Conservation (phyloP, 2,329 filamentous ascomycete genomes). For the Epichloe baconii region DNA sequence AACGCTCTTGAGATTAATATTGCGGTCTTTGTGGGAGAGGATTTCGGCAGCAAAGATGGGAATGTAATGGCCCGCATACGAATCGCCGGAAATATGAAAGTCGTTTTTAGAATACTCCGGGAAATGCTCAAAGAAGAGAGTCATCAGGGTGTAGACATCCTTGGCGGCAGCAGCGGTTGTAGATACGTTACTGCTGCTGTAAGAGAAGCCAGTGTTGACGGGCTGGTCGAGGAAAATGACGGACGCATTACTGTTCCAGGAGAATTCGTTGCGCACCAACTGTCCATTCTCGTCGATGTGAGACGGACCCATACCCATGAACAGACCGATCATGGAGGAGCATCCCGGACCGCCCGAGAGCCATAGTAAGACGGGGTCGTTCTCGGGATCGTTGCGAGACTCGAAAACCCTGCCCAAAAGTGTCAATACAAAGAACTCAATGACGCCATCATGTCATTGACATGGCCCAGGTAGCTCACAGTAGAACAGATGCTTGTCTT, state of each 20-base stretch:
- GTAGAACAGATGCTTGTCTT: conserved; percentile 98
- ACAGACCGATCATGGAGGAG: conserved; percentile 90
- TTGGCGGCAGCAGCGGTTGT: conserved; percentile 94
- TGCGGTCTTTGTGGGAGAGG: conserved; percentile 83
- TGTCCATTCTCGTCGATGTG: conserved; percentile 74
- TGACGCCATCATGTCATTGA: no score
- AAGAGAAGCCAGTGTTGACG: conserved; percentile 96
- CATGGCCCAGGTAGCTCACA: conserved; percentile 45
- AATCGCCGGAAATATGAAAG: conserved; percentile 97
- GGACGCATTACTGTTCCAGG: conserved; percentile 95
- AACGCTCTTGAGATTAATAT: conserved; percentile 94
- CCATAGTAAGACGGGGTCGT: conserved; percentile 89
- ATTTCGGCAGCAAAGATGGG: conserved; percentile 88
- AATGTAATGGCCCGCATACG: conserved; percentile 91
- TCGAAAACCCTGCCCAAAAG: conserved; percentile 77
- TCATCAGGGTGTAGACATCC: conserved; percentile 92
- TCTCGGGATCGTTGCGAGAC: conserved; percentile 92
- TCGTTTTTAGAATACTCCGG: conserved; percentile 87
- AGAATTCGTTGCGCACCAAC: conserved; percentile 72
- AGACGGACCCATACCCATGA: conserved; percentile 94
- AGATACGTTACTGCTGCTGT: conserved; percentile 78
- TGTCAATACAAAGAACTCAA: no score
- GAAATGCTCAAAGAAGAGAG: conserved; percentile 98
- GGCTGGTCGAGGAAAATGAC: conserved; percentile 99
- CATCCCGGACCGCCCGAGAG: conserved; percentile 94